Evolutionary conservation across 768 basidiomycete species (phyloP).

Genomic region (Leccinellum rugosiceps): DNA sequence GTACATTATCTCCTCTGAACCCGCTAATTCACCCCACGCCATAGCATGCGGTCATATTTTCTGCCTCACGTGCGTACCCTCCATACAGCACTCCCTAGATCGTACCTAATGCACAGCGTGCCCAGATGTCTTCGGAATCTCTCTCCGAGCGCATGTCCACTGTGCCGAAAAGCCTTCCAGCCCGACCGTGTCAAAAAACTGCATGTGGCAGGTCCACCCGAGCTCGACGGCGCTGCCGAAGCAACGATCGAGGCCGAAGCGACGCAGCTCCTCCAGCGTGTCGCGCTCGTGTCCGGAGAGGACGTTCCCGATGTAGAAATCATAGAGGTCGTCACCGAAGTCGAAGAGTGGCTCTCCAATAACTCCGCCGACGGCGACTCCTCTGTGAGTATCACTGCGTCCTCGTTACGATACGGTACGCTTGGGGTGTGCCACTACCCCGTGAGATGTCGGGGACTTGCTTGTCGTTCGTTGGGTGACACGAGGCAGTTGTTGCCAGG

Average conservation of each 20-base stretch:
- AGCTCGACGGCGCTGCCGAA: slow-evolving; percentile 32
- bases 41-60: slow-evolving; percentile 80
- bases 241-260: slow-evolving; percentile 42
- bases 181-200: slow-evolving; percentile 61
- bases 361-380: slow-evolving; percentile 39
- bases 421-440: background rate
- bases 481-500: background rate
- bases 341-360: slow-evolving; percentile 49
- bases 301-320: slow-evolving; percentile 33
- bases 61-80: slow-evolving; percentile 55
- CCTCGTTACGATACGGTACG: slow-evolving; percentile 2
- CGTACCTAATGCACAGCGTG: slow-evolving; percentile 4
- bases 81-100: slow-evolving; percentile 13
- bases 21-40: slow-evolving; percentile 56
- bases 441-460: background rate
- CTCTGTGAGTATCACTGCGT: slow-evolving; percentile 23
- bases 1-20: slow-evolving; percentile 49
- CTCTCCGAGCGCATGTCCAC: slow-evolving; percentile 54
- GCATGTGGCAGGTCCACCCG: slow-evolving; percentile 54
- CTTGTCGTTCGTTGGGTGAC: background rate
- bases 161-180: slow-evolving; percentile 61
- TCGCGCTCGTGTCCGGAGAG: slow-evolving; percentile 35
- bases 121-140: slow-evolving; percentile 54
- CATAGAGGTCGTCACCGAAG: slow-evolving; percentile 42
- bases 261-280: slow-evolving; percentile 34